These are phyloP conservation scores for Phtheirospermum japonicum DNA, from an alignment of 257 asterid genomes.

Conservation along the genomic window DNA sequence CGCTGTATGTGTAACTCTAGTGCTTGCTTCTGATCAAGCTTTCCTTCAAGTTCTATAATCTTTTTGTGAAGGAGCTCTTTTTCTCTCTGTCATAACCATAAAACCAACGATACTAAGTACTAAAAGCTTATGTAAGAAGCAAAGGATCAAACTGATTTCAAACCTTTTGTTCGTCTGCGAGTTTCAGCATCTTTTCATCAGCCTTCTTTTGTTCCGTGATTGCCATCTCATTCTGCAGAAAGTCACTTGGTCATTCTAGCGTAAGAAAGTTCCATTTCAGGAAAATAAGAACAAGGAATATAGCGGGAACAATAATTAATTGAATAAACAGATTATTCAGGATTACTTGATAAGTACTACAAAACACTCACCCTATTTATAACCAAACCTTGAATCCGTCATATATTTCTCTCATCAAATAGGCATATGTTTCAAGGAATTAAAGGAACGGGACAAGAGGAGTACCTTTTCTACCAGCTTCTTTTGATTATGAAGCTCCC, in stretches of 20 bases:
- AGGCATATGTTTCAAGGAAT: constrained; percentile 4
- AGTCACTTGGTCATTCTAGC: constrained; percentile 24
- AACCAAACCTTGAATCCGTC: constrained; percentile 6
- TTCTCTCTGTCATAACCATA: constrained; percentile 43
- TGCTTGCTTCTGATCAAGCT: constrained; percentile 73
- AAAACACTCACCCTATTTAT: background rate
- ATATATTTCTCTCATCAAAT: constrained; percentile 13
- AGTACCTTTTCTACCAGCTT: constrained; percentile 51
- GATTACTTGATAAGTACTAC: constrained; percentile 9
- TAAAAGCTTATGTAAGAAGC: constrained; percentile 14
- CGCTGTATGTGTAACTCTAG: constrained; percentile 57
- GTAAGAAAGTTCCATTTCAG: background rate
- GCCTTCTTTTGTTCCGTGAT: constrained; percentile 60
- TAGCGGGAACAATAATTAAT: constrained; percentile 9
- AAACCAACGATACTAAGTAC: constrained; percentile 4
- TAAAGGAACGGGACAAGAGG: constrained; percentile 16
- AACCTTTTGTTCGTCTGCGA: constrained; percentile 79
- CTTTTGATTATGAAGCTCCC: constrained; percentile 47
- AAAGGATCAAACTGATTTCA: constrained; percentile 21
- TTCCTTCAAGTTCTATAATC: constrained; percentile 57
- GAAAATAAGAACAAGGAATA: constrained; percentile 17
- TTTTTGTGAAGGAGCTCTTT: constrained; percentile 53
- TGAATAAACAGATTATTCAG: background rate
- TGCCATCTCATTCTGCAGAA: constrained; percentile 72
- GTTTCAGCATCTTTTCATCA: constrained; percentile 50